These are phyloP conservation scores for Melocanna baccifera DNA, from an alignment of 176 grass and related monocot genomes.

Conservation along the genomic window DNA sequence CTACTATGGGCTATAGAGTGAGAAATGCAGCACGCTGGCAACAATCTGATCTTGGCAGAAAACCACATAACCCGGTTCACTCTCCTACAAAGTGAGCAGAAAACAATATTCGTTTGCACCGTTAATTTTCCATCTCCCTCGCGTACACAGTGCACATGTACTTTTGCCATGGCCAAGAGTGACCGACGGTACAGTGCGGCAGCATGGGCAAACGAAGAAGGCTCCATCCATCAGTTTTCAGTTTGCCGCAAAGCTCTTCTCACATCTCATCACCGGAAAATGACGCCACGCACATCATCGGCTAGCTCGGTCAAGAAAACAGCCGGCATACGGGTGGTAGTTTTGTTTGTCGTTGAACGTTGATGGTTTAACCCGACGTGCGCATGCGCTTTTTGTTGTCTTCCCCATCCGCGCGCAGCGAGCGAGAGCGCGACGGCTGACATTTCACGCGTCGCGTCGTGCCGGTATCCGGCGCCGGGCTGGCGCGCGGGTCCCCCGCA, in stretches of 20 bases:
- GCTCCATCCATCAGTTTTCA: not conserved
- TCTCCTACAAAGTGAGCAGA: not conserved
- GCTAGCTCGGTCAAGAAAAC: not conserved
- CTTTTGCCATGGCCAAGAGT: not conserved
- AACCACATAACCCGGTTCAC: not conserved
- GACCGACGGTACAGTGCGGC: not conserved
- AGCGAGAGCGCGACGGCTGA: constrained; percentile 13
- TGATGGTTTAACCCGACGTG: not conserved
- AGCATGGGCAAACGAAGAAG: not conserved
- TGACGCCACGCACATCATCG: not conserved
- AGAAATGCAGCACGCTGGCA: not conserved
- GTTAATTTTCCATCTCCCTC: not conserved
- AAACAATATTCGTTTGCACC: not conserved
- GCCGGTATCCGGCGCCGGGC: not conserved
- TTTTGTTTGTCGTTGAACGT: not conserved
- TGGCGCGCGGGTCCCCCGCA: not conserved
- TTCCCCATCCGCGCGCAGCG: not conserved
- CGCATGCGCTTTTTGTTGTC: not conserved
- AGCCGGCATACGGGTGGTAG: not conserved
- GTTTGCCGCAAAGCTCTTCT: not conserved
- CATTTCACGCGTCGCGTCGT: not conserved
- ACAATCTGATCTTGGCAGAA: not conserved
- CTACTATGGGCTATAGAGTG: too few species aligned
- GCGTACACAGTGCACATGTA: not conserved
- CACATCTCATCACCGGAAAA: constrained; percentile 4